Evolutionary conservation across 2,329 filamentous ascomycete species (phyloP).

Genomic region (Sporothrix schenckii): DNA sequence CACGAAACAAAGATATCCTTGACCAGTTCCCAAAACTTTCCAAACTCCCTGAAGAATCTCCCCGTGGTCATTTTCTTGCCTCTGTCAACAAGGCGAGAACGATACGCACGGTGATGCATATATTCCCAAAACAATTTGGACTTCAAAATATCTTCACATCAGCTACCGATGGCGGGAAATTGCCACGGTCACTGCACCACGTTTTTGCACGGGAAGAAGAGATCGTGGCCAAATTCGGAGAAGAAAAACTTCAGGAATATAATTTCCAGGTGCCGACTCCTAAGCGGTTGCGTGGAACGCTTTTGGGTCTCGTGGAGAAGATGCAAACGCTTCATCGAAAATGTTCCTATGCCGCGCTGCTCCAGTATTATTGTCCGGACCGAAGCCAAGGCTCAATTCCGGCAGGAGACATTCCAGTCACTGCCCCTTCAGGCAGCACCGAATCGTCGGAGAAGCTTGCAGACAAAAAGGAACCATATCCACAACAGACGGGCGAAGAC

Average conservation of each 20-base stretch:
- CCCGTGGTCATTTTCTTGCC: slow-evolving; percentile 1
- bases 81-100: slow-evolving; percentile 56
- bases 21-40: slow-evolving; percentile 61
- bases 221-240: slow-evolving; percentile 55
- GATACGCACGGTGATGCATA: slow-evolving; percentile 80
- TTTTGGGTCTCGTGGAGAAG: slow-evolving; percentile 62
- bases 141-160: slow-evolving; percentile 92
- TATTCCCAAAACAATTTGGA: slow-evolving; percentile 88
- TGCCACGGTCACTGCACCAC: slow-evolving; percentile 75
- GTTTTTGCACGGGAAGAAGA: slow-evolving; percentile 86
- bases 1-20: neutral
- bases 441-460: neutral
- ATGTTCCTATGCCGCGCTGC: slow-evolving; percentile 77
- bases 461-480: neutral
- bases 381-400: neutral
- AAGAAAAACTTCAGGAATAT: slow-evolving; percentile 35
- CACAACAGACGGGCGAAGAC: neutral
- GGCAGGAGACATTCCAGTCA: neutral
- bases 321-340: slow-evolving; percentile 71
- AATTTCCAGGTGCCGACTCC: slow-evolving; percentile 51
- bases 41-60: slow-evolving; percentile 46
- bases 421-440: slow-evolving; percentile 25
- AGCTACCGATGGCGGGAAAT: slow-evolving; percentile 64
- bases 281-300: slow-evolving; percentile 68
- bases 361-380: slow-evolving; percentile 80